Conservation (phyloP, 2,329 filamentous ascomycete species). For the Epichloe aotearoae region DNA sequence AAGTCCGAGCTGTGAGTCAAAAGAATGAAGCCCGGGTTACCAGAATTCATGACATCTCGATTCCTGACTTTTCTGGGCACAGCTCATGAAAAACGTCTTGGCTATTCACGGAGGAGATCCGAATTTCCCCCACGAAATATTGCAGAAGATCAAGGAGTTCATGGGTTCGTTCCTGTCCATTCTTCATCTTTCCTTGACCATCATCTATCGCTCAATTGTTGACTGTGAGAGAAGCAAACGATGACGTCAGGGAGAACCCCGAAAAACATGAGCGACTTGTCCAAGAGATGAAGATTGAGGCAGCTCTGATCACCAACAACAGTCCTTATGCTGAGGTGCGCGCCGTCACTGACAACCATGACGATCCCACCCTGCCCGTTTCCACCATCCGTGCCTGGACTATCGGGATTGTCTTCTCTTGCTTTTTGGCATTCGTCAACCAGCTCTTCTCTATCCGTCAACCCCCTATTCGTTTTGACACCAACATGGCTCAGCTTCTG, state of each 20-base stretch:
- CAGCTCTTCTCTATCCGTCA: constrained; percentile 45
- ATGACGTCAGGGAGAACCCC: constrained; percentile 29
- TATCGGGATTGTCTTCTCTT: constrained; percentile 37
- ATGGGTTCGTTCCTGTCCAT: constrained; percentile 13
- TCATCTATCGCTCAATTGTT: background rate
- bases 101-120: constrained; percentile 28
- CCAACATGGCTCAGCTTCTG: constrained; percentile 43
- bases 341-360: constrained; percentile 42
- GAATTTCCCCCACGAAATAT: constrained; percentile 26
- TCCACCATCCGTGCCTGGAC: constrained; percentile 42
- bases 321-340: constrained; percentile 45
- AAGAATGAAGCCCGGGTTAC: background rate
- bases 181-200: too few species aligned
- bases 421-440: constrained; percentile 37
- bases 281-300: constrained; percentile 41
- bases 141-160: constrained; percentile 24
- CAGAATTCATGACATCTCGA: background rate
- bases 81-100: constrained; percentile 23
- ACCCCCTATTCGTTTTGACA: constrained; percentile 38
- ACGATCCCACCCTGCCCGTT: constrained; percentile 33
- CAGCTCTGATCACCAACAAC: constrained; percentile 39
- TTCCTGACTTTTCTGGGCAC: background rate
- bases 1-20: constrained; percentile 20
- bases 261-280: constrained; percentile 35
- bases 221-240: constrained; percentile 30